Conservation (phyloP, 129 eudicot genomes). For the Calendula officinalis region DNA sequence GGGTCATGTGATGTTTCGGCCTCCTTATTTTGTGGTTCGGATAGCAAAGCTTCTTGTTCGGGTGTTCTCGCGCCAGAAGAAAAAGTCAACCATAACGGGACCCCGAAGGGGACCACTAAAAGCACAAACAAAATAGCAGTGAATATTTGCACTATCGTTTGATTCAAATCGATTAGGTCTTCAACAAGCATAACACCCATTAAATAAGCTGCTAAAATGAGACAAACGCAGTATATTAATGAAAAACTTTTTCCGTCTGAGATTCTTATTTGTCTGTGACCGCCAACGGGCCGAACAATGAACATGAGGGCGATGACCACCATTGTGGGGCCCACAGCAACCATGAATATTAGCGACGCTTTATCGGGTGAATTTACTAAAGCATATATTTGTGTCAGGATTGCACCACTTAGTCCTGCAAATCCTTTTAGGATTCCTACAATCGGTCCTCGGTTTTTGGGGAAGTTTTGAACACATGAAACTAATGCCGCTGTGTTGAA, state of each 20-base stretch:
- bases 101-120: conserved; percentile 51
- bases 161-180: conserved; percentile 54
- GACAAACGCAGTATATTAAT: conserved; percentile 62
- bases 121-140: conserved; percentile 57
- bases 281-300: conserved; percentile 80
- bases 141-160: conserved; percentile 49
- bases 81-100: conserved; percentile 51
- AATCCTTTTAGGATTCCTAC: conserved; percentile 91
- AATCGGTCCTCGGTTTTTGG: conserved; percentile 86
- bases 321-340: conserved; percentile 88
- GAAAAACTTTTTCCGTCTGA: conserved; percentile 68
- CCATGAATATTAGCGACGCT: conserved; percentile 83
- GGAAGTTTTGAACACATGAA: conserved; percentile 95
- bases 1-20: conserved; percentile 42
- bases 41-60: conserved; percentile 59
- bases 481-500: conserved; percentile 87
- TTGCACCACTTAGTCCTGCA: conserved; percentile 89
- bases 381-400: conserved; percentile 72
- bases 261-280: conserved; percentile 69
- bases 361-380: conserved; percentile 66
- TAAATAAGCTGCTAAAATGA: conserved; percentile 75
- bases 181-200: conserved; percentile 90
- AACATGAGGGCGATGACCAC: conserved; percentile 78
- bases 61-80: conserved; percentile 41
- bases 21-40: conserved; percentile 46